phyloP scores from a whole-genome alignment of 2,329 filamentous ascomycete species.

The Zymoseptoria pseudotritici region DNA sequence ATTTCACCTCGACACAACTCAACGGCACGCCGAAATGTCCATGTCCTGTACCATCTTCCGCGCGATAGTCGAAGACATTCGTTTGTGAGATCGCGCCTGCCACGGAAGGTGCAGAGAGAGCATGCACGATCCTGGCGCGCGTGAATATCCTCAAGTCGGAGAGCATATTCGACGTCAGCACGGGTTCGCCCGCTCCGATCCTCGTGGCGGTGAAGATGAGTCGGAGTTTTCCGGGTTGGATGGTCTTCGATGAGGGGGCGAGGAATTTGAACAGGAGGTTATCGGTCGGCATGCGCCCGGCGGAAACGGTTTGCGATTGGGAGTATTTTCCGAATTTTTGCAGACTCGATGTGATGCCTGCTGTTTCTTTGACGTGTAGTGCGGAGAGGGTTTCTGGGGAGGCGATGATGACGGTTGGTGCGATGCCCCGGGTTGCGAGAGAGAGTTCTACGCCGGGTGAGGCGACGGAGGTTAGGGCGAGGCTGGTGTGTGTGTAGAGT shows the following conservation, averaged over 20 bases:
- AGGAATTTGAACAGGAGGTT: conserved; percentile 57
- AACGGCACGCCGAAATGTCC: conserved; percentile 77
- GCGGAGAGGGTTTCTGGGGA: conserved; percentile 65
- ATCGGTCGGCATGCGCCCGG: conserved; percentile 66
- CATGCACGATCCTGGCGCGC: conserved; percentile 74
- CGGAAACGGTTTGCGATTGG: conserved; percentile 61
- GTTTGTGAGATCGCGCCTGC: conserved; percentile 86
- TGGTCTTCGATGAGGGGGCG: conserved; percentile 49
- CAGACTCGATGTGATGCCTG: conserved; percentile 49
- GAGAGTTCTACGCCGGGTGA: conserved; percentile 63
- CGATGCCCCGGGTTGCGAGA: conserved; percentile 64
- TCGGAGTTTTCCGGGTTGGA: conserved; percentile 64
- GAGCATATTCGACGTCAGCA: conserved; percentile 61
- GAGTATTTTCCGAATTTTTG: conserved; percentile 63
- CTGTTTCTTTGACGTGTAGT: conserved; percentile 56
- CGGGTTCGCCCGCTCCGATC: conserved; percentile 52
- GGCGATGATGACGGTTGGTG: conserved; percentile 75
- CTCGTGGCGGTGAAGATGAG: conserved; percentile 74
- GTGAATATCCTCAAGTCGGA: conserved; percentile 78
- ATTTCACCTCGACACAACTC: conserved; percentile 68
- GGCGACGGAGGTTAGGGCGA: conserved; percentile 84
- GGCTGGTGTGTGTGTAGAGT: conserved; percentile 73
- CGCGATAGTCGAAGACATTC: conserved; percentile 76
- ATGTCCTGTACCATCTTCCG: conserved; percentile 38
- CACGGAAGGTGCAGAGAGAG: conserved; percentile 72